Base-by-base conservation (phyloP, 2,329 filamentous ascomycete genomes). In the Pseudocercospora ulei region DNA sequence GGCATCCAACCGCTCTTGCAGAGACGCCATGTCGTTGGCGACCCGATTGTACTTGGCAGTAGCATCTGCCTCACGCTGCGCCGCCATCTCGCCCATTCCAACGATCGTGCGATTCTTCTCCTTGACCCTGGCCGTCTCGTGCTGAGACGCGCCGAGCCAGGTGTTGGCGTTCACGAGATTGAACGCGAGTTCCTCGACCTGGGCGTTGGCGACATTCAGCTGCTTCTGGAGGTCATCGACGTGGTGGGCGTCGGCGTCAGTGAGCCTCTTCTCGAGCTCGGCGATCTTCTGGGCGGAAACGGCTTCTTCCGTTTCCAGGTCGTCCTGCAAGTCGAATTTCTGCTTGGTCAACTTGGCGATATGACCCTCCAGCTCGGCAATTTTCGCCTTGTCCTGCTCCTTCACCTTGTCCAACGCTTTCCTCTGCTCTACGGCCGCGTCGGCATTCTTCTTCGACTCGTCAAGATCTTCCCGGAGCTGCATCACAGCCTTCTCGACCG, bases 231-330 rank as follows among this genome's bases (percentile, higher is more conserved):
- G 16, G 7, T 6, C 13, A n/a, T 17, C 11, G 30, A 33, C 23
- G 18, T 33, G 20, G n/a, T 33, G n/a, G 2, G 30, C 30, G 5
- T 22, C n/a, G 2, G 18, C 16, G 11, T 23, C 18, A 7, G 11
- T 19, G 9, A 33, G 18, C 3, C 14, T 13, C 11, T 12, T 17
- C 18, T 33, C 11, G 5, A 33, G 16, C 3, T 6, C 13, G n/a
- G 30, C 11, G 30, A 33, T 33, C 30, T 33, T 33, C 5, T 33
- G n/a, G 2, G 30, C 30, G 5, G 11, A 8, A 7, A 33, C 23
- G 30, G 18, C 20, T 16, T 33, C 30, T 9, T 33, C 30, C 1
- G 30, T 33, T 7, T 33, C 30, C 3, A 20, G 17, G 7, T 33
- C 17, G 14, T 33, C 30, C 5, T 14, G 17, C 5, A 33, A 19